Evolutionary conservation across 345 rosid genomes (phyloP).

Genomic region (Gossypium ekmanianum): DNA sequence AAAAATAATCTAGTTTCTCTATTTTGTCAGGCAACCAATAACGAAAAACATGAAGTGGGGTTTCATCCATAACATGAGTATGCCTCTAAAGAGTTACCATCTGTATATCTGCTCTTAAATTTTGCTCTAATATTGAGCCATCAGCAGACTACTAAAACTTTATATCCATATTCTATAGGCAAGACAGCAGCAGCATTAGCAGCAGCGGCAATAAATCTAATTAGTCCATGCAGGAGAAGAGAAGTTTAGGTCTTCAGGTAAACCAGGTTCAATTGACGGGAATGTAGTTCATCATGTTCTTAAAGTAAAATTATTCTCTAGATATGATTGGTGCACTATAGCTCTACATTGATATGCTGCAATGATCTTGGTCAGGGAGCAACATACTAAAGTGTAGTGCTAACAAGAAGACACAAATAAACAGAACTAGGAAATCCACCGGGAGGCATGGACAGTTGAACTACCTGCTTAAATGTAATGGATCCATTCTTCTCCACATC

Average conservation of each 20-base stretch:
- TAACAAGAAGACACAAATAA: neutral
- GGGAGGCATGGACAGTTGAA: neutral
- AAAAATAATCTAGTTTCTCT: neutral
- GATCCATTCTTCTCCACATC: conserved; percentile 74
- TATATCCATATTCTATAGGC: neutral
- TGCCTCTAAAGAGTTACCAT: neutral
- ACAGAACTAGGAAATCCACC: neutral
- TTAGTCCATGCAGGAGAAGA: conserved; percentile 7
- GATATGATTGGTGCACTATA: too few relatives aligned
- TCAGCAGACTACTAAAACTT: neutral
- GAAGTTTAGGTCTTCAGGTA: neutral
- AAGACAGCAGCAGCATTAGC: neutral
- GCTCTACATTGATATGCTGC: neutral
- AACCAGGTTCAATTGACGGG: neutral
- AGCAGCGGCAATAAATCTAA: neutral
- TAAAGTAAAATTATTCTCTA: neutral
- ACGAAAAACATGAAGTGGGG: neutral
- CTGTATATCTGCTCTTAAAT: neutral
- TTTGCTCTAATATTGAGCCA: neutral
- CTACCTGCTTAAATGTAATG: conserved; percentile 89
- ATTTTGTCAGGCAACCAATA: neutral
- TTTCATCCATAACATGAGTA: neutral
- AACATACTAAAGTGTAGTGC: neutral
- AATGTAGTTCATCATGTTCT: neutral
- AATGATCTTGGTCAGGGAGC: neutral